phyloP scores from a whole-genome alignment of 202 grass and related monocot species.

The Panicum virgatum region DNA sequence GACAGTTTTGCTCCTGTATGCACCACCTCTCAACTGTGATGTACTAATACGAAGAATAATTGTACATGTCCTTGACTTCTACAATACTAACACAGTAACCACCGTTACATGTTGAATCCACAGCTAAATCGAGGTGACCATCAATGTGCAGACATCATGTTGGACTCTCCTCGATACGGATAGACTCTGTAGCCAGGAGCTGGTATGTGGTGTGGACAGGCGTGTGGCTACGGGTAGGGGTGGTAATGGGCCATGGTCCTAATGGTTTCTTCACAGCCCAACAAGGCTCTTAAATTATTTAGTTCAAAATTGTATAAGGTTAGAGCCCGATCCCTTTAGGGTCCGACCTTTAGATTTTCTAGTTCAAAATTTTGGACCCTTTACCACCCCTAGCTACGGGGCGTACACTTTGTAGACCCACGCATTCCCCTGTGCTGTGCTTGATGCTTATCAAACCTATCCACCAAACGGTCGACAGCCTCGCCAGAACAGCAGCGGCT shows the following conservation, averaged over 20 bases:
- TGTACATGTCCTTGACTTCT: background rate
- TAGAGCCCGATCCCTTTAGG: too few species aligned
- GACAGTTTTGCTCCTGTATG: background rate
- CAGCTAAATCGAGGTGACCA: background rate
- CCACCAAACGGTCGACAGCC: conserved; percentile 34
- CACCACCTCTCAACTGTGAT: background rate
- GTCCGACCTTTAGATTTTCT: too few species aligned
- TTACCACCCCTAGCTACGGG: too few species aligned
- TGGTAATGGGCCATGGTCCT: too few species aligned
- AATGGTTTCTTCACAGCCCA: too few species aligned
- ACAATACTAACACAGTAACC: too few species aligned
- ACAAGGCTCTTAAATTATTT: too few species aligned
- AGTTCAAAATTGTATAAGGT: too few species aligned
- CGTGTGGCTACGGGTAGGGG: background rate
- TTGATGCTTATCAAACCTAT: background rate
- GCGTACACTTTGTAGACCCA: conserved; percentile 6
- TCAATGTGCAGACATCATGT: background rate
- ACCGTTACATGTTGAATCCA: background rate
- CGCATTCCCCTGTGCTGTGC: background rate
- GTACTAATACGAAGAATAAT: background rate
- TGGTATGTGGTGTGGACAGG: background rate
- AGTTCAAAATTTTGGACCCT: too few species aligned
- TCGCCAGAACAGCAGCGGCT: conserved; percentile 24
- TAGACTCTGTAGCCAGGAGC: background rate
- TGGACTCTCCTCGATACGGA: background rate